phyloP scores from a whole-genome alignment of 1,284 basidiomycete genomes.

The Cutaneotrichosporon dermatis region DNA sequence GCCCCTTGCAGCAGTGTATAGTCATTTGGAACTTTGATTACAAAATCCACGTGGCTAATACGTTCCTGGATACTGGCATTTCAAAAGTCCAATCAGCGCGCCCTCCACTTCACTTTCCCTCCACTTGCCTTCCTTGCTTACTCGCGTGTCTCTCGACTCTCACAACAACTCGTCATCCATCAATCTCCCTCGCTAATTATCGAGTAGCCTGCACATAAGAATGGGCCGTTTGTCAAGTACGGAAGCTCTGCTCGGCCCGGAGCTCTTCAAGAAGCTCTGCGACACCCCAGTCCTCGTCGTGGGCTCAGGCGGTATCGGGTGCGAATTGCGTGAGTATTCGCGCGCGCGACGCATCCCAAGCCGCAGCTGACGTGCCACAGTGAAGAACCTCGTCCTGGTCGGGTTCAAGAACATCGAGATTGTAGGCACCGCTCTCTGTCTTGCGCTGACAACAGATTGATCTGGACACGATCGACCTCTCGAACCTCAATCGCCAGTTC shows the following conservation, averaged over 20 bases:
- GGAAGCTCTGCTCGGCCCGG: conserved; percentile 64
- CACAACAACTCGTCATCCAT: background rate
- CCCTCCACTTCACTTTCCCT: background rate
- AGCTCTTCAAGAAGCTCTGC: conserved; percentile 55
- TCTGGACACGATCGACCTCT: conserved; percentile 97
- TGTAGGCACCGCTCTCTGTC: conserved; percentile 27
- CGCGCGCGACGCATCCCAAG: background rate
- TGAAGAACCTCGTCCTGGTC: conserved; percentile 92
- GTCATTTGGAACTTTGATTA: background rate
- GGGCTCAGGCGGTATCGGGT: conserved; percentile 94
- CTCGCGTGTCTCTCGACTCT: background rate
- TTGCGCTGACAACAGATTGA: conserved; percentile 65
- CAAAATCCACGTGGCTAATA: background rate
- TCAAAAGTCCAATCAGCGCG: background rate
- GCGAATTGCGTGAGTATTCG: conserved; percentile 73
- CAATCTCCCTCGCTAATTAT: background rate
- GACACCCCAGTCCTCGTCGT: conserved; percentile 78
- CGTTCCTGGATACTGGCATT: background rate
- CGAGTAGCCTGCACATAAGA: background rate
- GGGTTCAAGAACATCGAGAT: conserved; percentile 88
- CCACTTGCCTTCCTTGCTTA: background rate
- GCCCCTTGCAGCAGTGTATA: background rate
- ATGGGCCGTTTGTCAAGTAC: conserved; percentile 40
- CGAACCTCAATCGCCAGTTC: conserved; percentile 97
- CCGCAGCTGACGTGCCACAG: conserved; percentile 49